Evolutionary conservation across 192 early-diverging fungal genomes (phyloP), one percentile per base, ranked within the genome.

Genomic region (Dispira simplex): DNA sequence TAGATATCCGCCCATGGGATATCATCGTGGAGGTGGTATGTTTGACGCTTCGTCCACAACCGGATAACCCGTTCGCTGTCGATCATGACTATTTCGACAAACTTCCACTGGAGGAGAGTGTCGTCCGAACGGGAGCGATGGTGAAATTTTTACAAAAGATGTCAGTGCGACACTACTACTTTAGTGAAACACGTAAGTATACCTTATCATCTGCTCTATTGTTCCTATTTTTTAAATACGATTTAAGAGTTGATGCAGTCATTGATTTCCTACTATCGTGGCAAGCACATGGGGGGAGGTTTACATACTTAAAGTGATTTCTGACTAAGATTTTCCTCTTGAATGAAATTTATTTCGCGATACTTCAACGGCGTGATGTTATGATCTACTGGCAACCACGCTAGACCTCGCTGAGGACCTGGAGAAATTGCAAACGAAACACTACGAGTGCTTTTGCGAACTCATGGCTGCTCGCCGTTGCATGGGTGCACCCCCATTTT

Each of bases 11-110:
- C 2, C 73, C 82, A 3, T 82, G 83, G 79, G 82, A 87, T 55
- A 80, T 87, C 10, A 70, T 87, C 46, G 85, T 81, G 14, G 85
- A 87, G 69, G 77, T 87, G 20, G 78, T 87, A 13, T 76, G 75
- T 43, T 69, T 79, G 18, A 74, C 82, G 11, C 54, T 83, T 59
- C 66, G 65, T 43, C 77, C 75, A 46, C 75, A 79, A 39, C 82
- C 81, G 1, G 70, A 79, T 51, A 87, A 87, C 68, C 85, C 85
- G 1, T 87, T 85, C 68, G 73, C 78, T 44, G 73, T 87, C 21
- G 76, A 83, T 48, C 78, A 78, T 57, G 67, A 68, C 20, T 85
- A 81, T 46, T 85, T 80, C 69, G 83, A 83, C 16, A 60, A 67
- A 3, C 64, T 87, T 45, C 79, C 85, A 0, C 51, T 83, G 0